Conservation (phyloP, 352 stramenopile genomes). For the Pythium brachiatum region DNA sequence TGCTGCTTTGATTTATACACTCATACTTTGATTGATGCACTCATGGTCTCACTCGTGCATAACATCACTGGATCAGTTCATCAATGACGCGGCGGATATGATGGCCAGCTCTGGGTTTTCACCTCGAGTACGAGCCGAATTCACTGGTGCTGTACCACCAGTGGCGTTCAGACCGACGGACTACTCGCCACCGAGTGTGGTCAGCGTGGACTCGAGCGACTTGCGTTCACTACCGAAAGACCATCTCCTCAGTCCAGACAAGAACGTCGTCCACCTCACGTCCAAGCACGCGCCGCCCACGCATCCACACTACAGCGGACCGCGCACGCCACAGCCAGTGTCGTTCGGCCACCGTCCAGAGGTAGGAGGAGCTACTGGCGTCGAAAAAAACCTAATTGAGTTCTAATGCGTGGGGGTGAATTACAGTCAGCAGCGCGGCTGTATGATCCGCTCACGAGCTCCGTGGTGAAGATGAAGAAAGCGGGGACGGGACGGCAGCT, state of each 20-base stretch:
- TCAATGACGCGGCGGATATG: conserved; percentile 58
- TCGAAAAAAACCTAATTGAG: too few relatives aligned
- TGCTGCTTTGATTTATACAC: neutral
- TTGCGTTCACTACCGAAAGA: conserved; percentile 27
- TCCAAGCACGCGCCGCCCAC: conserved; percentile 25
- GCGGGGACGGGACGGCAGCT: conserved; percentile 16
- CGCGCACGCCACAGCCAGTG: conserved; percentile 44
- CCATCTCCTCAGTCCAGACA: conserved; percentile 18
- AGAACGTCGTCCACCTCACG: conserved; percentile 18
- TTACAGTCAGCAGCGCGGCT: conserved; percentile 73
- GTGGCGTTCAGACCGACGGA: conserved; percentile 42
- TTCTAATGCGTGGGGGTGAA: too few relatives aligned
- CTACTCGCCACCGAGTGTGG: conserved; percentile 40
- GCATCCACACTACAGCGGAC: conserved; percentile 29
- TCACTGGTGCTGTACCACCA: conserved; percentile 35
- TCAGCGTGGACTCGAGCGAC: conserved; percentile 51
- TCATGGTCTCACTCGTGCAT: neutral
- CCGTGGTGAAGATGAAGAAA: conserved; percentile 24
- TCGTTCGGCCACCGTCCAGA: conserved; percentile 73
- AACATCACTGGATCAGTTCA: conserved; percentile 39
- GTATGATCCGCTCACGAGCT: conserved; percentile 62
- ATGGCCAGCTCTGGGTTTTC: conserved; percentile 58
- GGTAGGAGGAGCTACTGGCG: conserved; percentile 30
- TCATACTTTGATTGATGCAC: neutral
- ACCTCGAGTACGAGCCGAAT: conserved; percentile 46